Percentiles rank a stretch among this genome's conserved stretches.
Conservation (phyloP, 2,329 filamentous ascomycete genomes). For the Aspergillus uvarum region DNA sequence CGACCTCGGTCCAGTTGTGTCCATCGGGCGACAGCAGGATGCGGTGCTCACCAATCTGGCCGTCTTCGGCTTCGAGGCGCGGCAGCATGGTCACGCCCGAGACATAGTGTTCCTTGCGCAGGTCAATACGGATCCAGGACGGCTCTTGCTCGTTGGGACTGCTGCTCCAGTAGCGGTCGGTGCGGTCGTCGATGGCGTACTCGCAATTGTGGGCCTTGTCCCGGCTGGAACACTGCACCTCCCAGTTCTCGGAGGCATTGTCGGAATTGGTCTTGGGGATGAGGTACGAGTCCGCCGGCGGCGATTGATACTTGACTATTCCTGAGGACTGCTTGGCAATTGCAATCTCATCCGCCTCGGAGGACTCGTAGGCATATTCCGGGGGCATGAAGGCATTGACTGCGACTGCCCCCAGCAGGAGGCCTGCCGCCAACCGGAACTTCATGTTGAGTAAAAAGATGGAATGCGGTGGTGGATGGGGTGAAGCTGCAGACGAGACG, state of each 20-base stretch:
- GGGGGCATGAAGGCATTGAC: slow-evolving; percentile 18
- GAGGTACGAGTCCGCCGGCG: slow-evolving; percentile 5
- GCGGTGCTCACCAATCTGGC: slow-evolving; percentile 16
- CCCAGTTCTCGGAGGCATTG: not conserved
- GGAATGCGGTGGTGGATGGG: not conserved
- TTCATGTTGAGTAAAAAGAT: slow-evolving; percentile 12
- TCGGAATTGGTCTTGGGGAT: slow-evolving; percentile 4
- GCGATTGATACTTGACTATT: slow-evolving; percentile 7
- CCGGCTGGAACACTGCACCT: slow-evolving; percentile 6
- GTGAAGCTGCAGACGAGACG: no score
- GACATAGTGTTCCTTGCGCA: slow-evolving; percentile 14
- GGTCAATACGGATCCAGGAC: slow-evolving; percentile 11
- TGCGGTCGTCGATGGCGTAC: slow-evolving; percentile 16
- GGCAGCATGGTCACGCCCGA: slow-evolving; percentile 21
- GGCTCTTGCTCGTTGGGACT: not conserved
- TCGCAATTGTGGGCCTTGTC: slow-evolving; percentile 8
- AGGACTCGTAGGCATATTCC: slow-evolving; percentile 15
- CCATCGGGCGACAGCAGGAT: slow-evolving; percentile 7
- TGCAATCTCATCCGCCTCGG: not conserved
- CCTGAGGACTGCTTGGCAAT: slow-evolving; percentile 1
- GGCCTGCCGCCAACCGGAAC: slow-evolving; percentile 11
- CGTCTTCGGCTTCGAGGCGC: slow-evolving; percentile 1
- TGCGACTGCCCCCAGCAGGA: slow-evolving; percentile 14
- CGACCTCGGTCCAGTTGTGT: slow-evolving; percentile 17
- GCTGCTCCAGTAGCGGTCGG: slow-evolving; percentile 18